Conservation (phyloP, 148 eudicot species). For the Fagopyrum tataricum region DNA sequence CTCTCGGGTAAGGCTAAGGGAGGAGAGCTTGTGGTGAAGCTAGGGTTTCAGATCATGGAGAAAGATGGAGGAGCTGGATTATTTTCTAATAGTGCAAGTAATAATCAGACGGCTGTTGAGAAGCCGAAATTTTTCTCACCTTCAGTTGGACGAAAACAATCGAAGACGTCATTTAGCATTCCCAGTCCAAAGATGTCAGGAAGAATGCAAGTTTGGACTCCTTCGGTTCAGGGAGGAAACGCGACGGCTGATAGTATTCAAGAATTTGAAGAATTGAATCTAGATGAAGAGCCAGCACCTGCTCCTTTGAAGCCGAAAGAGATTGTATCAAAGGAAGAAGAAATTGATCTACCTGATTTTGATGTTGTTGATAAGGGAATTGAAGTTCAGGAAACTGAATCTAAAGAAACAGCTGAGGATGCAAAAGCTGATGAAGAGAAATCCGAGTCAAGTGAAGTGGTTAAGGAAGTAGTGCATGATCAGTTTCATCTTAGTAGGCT, state of each 20-base stretch:
- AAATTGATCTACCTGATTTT: slow-evolving; percentile 63
- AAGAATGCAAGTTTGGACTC: slow-evolving; percentile 57
- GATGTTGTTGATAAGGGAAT: slow-evolving; percentile 89
- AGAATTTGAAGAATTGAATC: slow-evolving; percentile 78
- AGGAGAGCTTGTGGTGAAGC: slow-evolving; percentile 68
- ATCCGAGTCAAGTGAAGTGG: slow-evolving; percentile 72
- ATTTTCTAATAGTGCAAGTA: slow-evolving; percentile 9
- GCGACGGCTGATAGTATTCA: slow-evolving; percentile 34
- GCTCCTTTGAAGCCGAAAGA: slow-evolving; percentile 27
- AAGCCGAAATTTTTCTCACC: slow-evolving; percentile 33
- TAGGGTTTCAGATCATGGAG: slow-evolving; percentile 93
- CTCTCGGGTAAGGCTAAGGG: slow-evolving; percentile 86
- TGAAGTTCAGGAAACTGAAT: slow-evolving; percentile 34
- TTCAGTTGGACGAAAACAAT: slow-evolving; percentile 58
- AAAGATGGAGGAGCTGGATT: slow-evolving; percentile 79
- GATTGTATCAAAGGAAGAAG: slow-evolving; percentile 42
- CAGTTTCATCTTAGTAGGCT: slow-evolving; percentile 47
- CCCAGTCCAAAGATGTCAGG: slow-evolving; percentile 76
- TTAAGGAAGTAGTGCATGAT: slow-evolving; percentile 81
- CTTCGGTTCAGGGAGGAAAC: slow-evolving; percentile 40
- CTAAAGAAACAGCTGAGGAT: neutral
- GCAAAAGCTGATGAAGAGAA: slow-evolving; percentile 25
- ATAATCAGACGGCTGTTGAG: slow-evolving; percentile 36
- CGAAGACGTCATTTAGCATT: slow-evolving; percentile 78
- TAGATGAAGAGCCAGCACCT: slow-evolving; percentile 55